These are phyloP conservation scores for Cupressus sempervirens DNA, from an alignment of 75 land plant genomes.

Conservation along the genomic window DNA sequence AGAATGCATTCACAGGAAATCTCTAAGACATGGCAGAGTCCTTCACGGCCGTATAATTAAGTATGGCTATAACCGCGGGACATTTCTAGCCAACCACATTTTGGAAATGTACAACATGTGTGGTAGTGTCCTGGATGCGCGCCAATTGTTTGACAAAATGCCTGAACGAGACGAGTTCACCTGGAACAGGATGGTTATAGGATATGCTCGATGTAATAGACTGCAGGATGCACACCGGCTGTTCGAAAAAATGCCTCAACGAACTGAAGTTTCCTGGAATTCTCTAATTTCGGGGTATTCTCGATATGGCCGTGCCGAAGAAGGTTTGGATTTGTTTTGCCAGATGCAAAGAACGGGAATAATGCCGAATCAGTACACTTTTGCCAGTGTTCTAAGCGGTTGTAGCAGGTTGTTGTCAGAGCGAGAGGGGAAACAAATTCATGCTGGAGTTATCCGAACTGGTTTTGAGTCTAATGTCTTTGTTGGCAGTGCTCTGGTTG, in stretches of 20 bases:
- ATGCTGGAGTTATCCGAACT: slow-evolving; percentile 30
- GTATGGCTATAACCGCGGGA: slow-evolving; percentile 18
- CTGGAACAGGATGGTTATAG: slow-evolving; percentile 48
- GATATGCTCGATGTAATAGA: slow-evolving; percentile 32
- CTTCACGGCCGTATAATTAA: slow-evolving; percentile 29
- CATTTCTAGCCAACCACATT: slow-evolving; percentile 31
- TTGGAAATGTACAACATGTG: slow-evolving; percentile 36
- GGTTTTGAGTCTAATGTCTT: slow-evolving; percentile 33
- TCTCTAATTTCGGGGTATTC: slow-evolving; percentile 43
- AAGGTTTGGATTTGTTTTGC: slow-evolving; percentile 34
- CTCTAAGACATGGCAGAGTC: slow-evolving; percentile 1
- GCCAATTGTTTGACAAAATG: slow-evolving; percentile 35
- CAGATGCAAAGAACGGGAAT: slow-evolving; percentile 33
- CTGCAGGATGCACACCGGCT: slow-evolving; percentile 27
- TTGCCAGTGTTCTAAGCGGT: slow-evolving; percentile 46
- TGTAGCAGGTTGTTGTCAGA: slow-evolving; percentile 23
- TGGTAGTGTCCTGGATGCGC: slow-evolving; percentile 28
- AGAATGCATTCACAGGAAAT: slow-evolving; percentile 8
- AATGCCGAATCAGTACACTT: slow-evolving; percentile 33
- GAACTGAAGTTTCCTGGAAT: slow-evolving; percentile 38
- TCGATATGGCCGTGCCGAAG: slow-evolving; percentile 28
- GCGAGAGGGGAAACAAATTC: slow-evolving; percentile 39
- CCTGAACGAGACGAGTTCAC: slow-evolving; percentile 29
- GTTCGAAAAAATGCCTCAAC: slow-evolving; percentile 37
- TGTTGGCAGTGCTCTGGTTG: slow-evolving; percentile 32